These are phyloP conservation scores for Citrus sinensis DNA, from an alignment of 345 rosid species.

Conservation along the genomic window DNA sequence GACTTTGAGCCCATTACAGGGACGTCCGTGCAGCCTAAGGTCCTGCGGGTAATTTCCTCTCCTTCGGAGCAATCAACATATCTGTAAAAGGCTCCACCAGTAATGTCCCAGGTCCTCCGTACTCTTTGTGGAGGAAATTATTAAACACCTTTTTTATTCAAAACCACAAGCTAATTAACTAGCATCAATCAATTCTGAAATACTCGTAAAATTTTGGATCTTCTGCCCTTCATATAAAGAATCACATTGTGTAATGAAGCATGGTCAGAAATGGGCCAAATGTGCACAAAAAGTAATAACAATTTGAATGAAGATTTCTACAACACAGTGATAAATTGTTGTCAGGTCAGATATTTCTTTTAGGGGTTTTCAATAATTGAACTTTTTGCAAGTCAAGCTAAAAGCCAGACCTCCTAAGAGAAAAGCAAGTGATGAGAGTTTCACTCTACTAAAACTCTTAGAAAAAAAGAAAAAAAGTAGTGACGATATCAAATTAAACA, in stretches of 20 bases:
- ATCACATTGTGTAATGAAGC: slow-evolving; percentile 4
- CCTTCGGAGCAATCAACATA: slow-evolving; percentile 35
- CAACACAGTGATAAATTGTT: slow-evolving; percentile 20
- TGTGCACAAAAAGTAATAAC: slow-evolving; percentile 31
- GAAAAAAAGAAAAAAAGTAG: not conserved
- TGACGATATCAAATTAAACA: not conserved
- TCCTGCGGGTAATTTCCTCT: slow-evolving; percentile 41
- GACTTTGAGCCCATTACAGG: slow-evolving; percentile 44
- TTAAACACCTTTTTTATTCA: slow-evolving; percentile 31
- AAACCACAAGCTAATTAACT: slow-evolving; percentile 4
- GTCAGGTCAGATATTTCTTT: slow-evolving; percentile 25
- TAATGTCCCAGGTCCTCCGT: slow-evolving; percentile 47
- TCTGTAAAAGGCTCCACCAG: slow-evolving; percentile 45
- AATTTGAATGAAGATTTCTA: slow-evolving; percentile 27
- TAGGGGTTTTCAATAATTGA: slow-evolving; percentile 36
- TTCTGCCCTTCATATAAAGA: slow-evolving; percentile 3
- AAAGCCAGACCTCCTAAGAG: slow-evolving; percentile 6
- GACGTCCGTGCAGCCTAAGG: slow-evolving; percentile 37
- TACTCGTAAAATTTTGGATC: not conserved
- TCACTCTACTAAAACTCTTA: not conserved
- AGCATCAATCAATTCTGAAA: not conserved
- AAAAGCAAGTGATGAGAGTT: not conserved
- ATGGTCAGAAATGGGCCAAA: slow-evolving; percentile 25
- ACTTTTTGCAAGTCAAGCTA: slow-evolving; percentile 30
- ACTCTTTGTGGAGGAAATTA: slow-evolving; percentile 38